A percentile compares a stretch with the other conserved stretches of the same genome.
Evolutionary conservation across 176 grass and related monocot species (phyloP).

Genomic region (Raddia distichophylla): DNA sequence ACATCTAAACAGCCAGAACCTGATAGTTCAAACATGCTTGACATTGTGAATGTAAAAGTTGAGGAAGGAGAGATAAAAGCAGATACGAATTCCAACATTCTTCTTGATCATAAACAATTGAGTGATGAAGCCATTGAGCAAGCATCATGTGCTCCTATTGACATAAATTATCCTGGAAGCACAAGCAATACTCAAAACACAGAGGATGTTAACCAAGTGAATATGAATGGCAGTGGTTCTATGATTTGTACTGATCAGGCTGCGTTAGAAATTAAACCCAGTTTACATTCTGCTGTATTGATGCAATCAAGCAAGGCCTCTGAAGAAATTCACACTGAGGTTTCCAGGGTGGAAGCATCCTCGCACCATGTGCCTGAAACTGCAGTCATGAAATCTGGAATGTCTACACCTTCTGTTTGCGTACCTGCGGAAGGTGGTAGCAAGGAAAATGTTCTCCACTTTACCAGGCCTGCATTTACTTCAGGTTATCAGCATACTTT

Average conservation of each 20-base stretch:
- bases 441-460: constrained; percentile 34
- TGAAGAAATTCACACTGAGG: not conserved
- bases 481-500: constrained; percentile 37
- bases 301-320: constrained; percentile 10
- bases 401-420: not conserved
- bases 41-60: constrained; percentile 30
- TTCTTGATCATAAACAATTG: constrained; percentile 31
- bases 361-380: constrained; percentile 29
- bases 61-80: constrained; percentile 46
- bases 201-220: constrained; percentile 39
- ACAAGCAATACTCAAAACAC: constrained; percentile 25
- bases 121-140: constrained; percentile 35
- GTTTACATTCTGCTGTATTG: constrained; percentile 25
- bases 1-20: constrained; percentile 14
- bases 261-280: constrained; percentile 30
- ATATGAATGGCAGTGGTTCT: constrained; percentile 2
- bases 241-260: constrained; percentile 29
- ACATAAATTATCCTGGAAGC: constrained; percentile 48
- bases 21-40: constrained; percentile 33
- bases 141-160: constrained; percentile 41
- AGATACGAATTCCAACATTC: constrained; percentile 21
- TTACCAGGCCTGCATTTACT: constrained; percentile 23
- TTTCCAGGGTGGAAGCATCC: constrained; percentile 35
- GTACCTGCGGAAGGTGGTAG: constrained; percentile 29
- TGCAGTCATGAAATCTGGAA: constrained; percentile 31